Percentiles rank a stretch among this genome's conserved stretches.
Evolutionary conservation across 441 rosid genomes (phyloP).

Genomic region (Aquilaria agallochum): DNA sequence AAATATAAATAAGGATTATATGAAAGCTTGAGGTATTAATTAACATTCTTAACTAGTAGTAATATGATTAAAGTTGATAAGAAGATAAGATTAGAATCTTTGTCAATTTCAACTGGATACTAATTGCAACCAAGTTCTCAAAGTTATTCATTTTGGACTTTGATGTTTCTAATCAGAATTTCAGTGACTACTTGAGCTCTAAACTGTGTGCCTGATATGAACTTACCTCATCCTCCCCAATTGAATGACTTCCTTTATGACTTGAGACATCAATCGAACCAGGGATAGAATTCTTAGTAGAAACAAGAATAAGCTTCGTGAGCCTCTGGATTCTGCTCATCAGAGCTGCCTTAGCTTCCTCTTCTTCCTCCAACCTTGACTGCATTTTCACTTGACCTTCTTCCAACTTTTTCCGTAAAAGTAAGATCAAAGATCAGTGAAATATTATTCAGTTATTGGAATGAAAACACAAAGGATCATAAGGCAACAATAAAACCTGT

Average conservation of each 20-base stretch:
- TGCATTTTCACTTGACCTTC: conserved; percentile 99
- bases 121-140: no score
- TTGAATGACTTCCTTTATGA: conserved; percentile 68
- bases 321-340: conserved; percentile 99
- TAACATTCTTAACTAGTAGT: no score
- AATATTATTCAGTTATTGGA: neutral
- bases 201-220: conserved; percentile 3
- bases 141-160: no score
- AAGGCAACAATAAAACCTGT: conserved; percentile 49
- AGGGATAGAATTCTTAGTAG: conserved; percentile 83
- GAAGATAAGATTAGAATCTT: no score
- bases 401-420: conserved; percentile 57
- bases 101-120: no score
- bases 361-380: conserved; percentile 98
- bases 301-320: conserved; percentile 98
- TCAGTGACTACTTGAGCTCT: neutral
- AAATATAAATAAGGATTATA: no score
- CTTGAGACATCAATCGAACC: conserved; percentile 58
- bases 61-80: no score
- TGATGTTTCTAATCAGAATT: no score
- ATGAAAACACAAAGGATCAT: neutral
- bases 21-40: no score
- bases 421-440: conserved; percentile 1
- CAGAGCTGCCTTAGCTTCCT: conserved; percentile 99
- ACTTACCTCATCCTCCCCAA: conserved; percentile 76